Base-by-base conservation (phyloP, 176 grass and related monocot genomes). In the Avena atlantica region DNA sequence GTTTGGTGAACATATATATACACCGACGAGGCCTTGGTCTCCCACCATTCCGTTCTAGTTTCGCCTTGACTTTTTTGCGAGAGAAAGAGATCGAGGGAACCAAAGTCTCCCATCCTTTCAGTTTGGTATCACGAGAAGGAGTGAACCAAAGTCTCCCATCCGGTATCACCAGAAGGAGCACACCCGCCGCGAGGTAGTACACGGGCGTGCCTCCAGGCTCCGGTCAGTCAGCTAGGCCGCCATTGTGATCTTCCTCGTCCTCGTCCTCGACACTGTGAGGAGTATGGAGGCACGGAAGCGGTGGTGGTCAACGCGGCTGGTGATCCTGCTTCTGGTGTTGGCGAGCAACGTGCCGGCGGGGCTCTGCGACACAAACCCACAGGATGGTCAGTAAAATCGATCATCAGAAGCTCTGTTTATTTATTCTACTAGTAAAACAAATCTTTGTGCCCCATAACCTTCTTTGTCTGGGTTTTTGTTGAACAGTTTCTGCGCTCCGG, bases 341-440 rank as follows among this genome's bases (percentile, higher is more conserved):
- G 3, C 58, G 6, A 59, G 42, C 34, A 20, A n/a, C 24, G 75
- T n/a, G 48, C 66, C 85, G 48, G 85, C 81, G 20, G 82, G 19
- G 6, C 23, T 88, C 52, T 82, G 90, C 86, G 40, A 53, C 20
- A 88, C 57, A 52, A 63, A 88, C 57, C 0, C 86, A 3, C 82
- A 88, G 8, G 90, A 91, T 37, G 86, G 90, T 91, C 29, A 88
- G 86, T 88, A 52, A 7, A 13, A 17, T 56, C 44, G 12, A 14
- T 13, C 31, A 57, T 47, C 66, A 73, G 16, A 73, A 53, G 1
- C 84, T 59, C 44, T 45, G 59, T 21, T 27, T 23, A 20, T 61
- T 58, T 17, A 25, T 10, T 0, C 15, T 4, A 34, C 0, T 34
- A 34, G 27, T 29, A 29, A 29, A 4, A 44, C 42, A 44, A 44